Base-by-base conservation (phyloP, 495 filamentous ascomycete genomes). In the Xylaria castorea region DNA sequence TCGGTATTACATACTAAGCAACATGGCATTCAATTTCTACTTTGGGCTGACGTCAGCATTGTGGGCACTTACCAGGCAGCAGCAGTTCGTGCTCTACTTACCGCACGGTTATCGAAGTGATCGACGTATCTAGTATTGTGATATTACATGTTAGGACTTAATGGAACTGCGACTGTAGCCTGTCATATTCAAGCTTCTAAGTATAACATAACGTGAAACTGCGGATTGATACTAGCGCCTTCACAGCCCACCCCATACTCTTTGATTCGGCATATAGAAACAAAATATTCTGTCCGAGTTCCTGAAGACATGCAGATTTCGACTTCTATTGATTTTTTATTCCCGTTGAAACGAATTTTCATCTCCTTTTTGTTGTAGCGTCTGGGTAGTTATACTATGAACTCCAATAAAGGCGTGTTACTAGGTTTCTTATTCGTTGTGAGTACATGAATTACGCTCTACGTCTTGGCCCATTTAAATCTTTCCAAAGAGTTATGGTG, bases 341-440 rank as follows among this genome's bases (percentile, higher is more conserved):
- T 12, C 32, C 25, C n/a, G 5, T 16, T 25, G 1, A n/a, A 34
- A 11, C 2, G 7, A 20, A 46, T 5, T n/a, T 34, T 20, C 8
- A 1, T 44, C 14, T 30, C 3, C 1, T 12, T 3, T 11, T 11
- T 42, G 58, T n/a, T n/a, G n/a, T n/a, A n/a, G n/a, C n/a, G n/a
- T n/a, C n/a, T n/a, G n/a, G n/a, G n/a, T n/a, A n/a, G 48, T 6
- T 38, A 9, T 53, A 72, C 25, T 51, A 80, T 77, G 75, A 76
- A 73, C 70, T 74, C 75, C 51, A 60, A 62, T 58, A 76, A 75
- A 74, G 74, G 76, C 70, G 44, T 67, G 57, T 71, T 72, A 71
- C 71, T 78, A 48, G 79, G 77, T 55, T 80, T 79, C 75, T 73
- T 74, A 63, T 60, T 73, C 42, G 14, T 73, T 22, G 73, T 75